Base-by-base conservation (phyloP, 306 rosid species). In the Prosopis cineraria region DNA sequence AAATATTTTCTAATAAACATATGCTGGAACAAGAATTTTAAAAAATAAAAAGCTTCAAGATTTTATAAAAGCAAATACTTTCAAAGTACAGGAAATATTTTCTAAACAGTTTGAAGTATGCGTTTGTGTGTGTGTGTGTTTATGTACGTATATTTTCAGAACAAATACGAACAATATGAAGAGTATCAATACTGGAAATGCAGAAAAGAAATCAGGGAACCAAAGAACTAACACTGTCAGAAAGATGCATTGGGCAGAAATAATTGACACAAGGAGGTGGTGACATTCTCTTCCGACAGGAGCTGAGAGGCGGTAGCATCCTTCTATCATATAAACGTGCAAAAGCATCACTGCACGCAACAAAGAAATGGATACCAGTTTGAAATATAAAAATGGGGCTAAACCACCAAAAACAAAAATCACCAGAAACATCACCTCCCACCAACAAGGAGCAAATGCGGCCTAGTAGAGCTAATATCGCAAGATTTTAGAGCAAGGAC, bases 171-270 rank as follows among this genome's bases (percentile, higher is more conserved):
- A 66, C 48, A 7, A 65, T 72, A 64, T 63, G 31, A 41, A 34
- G 45, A 6, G 1, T 8, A 22, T 24, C 13, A 24, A 36, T 64
- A 59, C 70, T 17, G 45, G 78, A 60, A 77, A 78, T 52, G 55
- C 20, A 34, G 40, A 31, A 36, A 75, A 76, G 72, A 82, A 20
- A 50, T 37, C 34, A 74, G 53, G 66, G 25, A 71, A 78, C 68
- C 34, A 67, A 55, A 72, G 69, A 43, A 90, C 97, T 88, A 75
- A 96, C 99, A 77, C 89, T 91, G 19, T 93, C 97, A 71, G 99
- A 93, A 74, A 96, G 99, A 85, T 96, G 99, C 96, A 91, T 91
- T 20, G 99, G 99, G 78, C 99, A 93, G 82, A 92, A 96, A 83
- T 91, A 96, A 85, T 87, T 93, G 81, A 93, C 96, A 80, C 99